Conservation (phyloP, 2,329 filamentous ascomycete species). For the Mollisia scopiformis region DNA sequence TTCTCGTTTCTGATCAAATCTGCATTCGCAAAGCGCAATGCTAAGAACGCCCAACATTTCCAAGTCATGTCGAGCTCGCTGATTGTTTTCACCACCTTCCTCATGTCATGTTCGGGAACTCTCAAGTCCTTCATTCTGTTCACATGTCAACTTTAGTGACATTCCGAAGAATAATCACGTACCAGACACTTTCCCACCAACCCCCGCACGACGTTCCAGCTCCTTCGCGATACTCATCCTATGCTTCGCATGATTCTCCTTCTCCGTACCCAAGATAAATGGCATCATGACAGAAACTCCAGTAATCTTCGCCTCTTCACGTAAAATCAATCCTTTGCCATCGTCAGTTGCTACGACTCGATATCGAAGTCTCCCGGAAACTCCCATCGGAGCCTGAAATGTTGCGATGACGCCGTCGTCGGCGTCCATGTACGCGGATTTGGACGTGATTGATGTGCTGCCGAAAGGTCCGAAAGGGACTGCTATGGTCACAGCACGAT, state of each 20-base stretch:
- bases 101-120: too few relatives aligned
- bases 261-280: constrained; percentile 13
- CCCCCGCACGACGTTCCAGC: neutral
- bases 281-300: constrained; percentile 12
- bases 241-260: constrained; percentile 9
- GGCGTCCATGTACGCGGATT: constrained; percentile 8
- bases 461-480: constrained; percentile 12
- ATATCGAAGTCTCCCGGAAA: constrained; percentile 11
- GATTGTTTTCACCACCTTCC: too few relatives aligned
- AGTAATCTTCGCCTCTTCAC: constrained; percentile 9
- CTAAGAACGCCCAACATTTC: too few relatives aligned
- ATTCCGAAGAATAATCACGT: too few relatives aligned
- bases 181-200: too few relatives aligned
- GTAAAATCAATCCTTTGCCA: constrained; percentile 10
- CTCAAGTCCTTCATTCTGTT: too few relatives aligned
- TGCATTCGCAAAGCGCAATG: too few relatives aligned
- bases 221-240: constrained; percentile 5
- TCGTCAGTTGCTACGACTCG: constrained; percentile 3
- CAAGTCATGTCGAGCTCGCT: too few relatives aligned
- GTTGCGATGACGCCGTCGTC: constrained; percentile 13
- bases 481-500: constrained; percentile 6
- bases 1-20: too few relatives aligned
- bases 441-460: constrained; percentile 5
- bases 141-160: too few relatives aligned
- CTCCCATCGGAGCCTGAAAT: constrained; percentile 16